Base-by-base conservation (phyloP, 179 eudicot species). In the Drosera spatulata region DNA sequence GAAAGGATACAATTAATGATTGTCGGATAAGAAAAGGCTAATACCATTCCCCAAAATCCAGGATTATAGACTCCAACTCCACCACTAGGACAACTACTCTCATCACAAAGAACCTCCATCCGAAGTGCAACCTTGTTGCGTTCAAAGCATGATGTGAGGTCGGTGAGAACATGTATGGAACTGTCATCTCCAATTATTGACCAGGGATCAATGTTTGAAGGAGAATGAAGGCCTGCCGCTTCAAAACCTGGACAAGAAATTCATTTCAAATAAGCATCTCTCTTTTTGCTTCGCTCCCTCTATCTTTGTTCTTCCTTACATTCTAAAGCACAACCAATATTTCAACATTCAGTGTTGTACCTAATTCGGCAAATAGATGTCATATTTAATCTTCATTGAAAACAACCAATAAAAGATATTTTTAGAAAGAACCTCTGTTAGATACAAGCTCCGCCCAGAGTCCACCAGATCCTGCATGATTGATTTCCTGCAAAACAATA, bases 1-100 rank as follows among this genome's bases (percentile, higher is more conserved):
- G 33, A n/a, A 1, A 43, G 45, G 45, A 43, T 43, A 43, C 45
- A 7, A 0, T 4, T 38, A 39, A 5, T 14, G 12, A 55, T 55
- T 57, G 10, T 52, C 4, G 38, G 5, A 66, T 56, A 38, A 8
- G 39, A 38, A 22, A 56, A 41, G 41, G 42, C 33, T 74, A 74
- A n/a, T 75, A 93, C 99, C 97, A 91, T 91, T 61, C 95, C 97
- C 96, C 97, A 91, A 58, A 73, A 91, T 70, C 97, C 97, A 46
- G 96, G 97, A 65, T 91, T 91, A 64, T 82, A 88, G 54, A 91
- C 71, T 61, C 96, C 96, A 43, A 91, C 96, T 61, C 97, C 97
- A 15, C 85, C 95, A 73, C 63, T 67, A 12, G 94, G 96, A 82
- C 97, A 91, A 13, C 53, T 39, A 14, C 64, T 58, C 51, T 41